Percentiles rank a stretch among this genome's conserved stretches.
Conservation (phyloP, 306 rosid genomes). For the Sicyos edulis region DNA sequence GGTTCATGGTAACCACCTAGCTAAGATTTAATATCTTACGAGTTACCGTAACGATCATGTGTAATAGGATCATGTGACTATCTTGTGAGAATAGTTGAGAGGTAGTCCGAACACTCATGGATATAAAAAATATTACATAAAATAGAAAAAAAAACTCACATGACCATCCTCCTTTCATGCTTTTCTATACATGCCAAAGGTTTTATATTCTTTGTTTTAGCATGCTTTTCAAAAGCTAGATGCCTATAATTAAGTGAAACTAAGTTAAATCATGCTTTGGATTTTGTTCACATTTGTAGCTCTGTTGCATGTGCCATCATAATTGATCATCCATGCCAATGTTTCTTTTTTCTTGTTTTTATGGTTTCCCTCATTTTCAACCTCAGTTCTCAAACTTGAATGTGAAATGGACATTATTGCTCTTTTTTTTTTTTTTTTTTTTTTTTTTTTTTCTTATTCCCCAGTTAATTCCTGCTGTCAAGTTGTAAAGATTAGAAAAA, state of each 20-base stretch:
- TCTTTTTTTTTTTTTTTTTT: background rate
- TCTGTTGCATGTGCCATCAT: background rate
- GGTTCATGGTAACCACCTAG: no score
- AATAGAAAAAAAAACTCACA: no score
- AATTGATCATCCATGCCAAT: conserved; percentile 10
- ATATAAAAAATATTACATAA: no score
- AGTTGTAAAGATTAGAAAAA: background rate
- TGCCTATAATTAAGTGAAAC: background rate
- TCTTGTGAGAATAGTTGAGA: no score
- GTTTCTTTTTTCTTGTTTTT: background rate
- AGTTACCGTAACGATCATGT: no score
- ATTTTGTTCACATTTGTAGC: conserved; percentile 10
- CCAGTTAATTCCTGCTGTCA: background rate
- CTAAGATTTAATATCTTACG: no score
- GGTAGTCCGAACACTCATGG: no score
- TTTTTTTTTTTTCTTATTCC: background rate
- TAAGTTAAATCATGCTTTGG: background rate
- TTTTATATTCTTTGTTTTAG: no score
- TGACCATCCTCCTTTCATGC: no score
- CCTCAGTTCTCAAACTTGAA: background rate
- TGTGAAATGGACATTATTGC: background rate
- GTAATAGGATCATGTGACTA: no score
- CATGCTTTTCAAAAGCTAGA: conserved; percentile 7
- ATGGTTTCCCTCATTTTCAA: conserved; percentile 10
- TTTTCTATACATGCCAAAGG: no score